These are phyloP conservation scores for Trichosporon inkin DNA, from an alignment of 1,284 basidiomycete species.

Conservation along the genomic window DNA sequence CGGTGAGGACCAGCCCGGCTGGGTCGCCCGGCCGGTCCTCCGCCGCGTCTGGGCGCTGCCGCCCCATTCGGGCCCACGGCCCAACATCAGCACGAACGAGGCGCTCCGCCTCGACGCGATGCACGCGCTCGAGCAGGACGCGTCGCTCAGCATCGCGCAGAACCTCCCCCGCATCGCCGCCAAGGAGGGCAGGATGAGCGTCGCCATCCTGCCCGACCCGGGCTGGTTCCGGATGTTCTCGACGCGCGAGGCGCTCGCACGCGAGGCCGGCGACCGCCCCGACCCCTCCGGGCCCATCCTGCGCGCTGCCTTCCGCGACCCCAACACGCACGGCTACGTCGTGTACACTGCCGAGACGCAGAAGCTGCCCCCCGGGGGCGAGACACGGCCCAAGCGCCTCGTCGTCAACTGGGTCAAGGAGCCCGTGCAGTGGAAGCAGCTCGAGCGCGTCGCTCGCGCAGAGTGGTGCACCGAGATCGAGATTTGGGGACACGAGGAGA, in stretches of 20 bases:
- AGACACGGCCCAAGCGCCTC: background rate
- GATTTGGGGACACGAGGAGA: conserved; percentile 11
- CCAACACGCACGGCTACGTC: background rate
- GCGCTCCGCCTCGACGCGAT: background rate
- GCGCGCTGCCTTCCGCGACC: background rate
- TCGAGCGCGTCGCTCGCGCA: conserved; percentile 1
- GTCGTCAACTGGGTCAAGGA: conserved; percentile 1
- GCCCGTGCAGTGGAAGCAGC: conserved; percentile 7
- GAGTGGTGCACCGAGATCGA: conserved; percentile 15
- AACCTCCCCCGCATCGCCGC: background rate
- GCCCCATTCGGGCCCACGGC: background rate
- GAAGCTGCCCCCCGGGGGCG: too few species aligned
- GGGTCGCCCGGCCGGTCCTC: conserved; percentile 6
- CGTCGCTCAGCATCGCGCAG: background rate
- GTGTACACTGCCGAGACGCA: background rate
- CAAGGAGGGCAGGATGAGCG: background rate
- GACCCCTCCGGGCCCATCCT: background rate
- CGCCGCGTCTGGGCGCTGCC: conserved; percentile 5
- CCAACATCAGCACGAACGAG: background rate
- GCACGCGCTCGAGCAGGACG: background rate
- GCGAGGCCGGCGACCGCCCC: background rate
- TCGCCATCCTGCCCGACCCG: conserved; percentile 10
- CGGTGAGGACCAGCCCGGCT: conserved; percentile 9
- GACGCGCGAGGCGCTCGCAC: conserved; percentile 2
- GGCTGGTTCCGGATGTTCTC: conserved; percentile 14